phyloP scores from a whole-genome alignment of 345 rosid genomes.

The Theobroma cacao region DNA sequence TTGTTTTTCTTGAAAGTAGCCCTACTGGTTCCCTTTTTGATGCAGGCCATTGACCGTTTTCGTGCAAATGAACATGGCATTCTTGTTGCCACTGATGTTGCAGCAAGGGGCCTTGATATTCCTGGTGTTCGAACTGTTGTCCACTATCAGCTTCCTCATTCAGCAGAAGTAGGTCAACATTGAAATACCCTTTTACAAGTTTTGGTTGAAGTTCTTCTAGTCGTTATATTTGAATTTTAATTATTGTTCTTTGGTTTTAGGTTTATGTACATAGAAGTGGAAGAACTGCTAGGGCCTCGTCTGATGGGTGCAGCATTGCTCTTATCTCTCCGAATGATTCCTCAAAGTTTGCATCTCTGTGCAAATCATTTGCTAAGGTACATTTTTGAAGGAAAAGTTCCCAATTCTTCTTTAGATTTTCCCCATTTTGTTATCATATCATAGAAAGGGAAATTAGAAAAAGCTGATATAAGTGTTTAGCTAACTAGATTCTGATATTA shows the following conservation, averaged over 20 bases:
- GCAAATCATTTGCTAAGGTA: constrained; percentile 94
- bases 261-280: constrained; percentile 99
- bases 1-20: neutral
- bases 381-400: constrained; percentile 3
- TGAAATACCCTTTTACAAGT: constrained; percentile 1
- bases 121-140: constrained; percentile 89
- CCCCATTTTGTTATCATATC: neutral
- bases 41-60: constrained; percentile 86
- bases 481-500: neutral
- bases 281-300: constrained; percentile 90
- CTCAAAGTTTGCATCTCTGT: constrained; percentile 77
- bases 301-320: constrained; percentile 96
- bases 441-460: neutral
- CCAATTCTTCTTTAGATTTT: constrained; percentile 12
- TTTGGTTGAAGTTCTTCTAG: constrained; percentile 1
- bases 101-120: constrained; percentile 97
- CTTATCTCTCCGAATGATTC: constrained; percentile 71
- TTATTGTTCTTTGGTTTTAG: constrained; percentile 32
- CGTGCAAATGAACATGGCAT: constrained; percentile 75
- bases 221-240: constrained; percentile 11
- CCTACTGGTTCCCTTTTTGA: constrained; percentile 3
- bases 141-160: constrained; percentile 98
- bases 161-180: constrained; percentile 67
- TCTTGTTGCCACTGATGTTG: constrained; percentile 95
- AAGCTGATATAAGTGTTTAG: neutral